Evolutionary conservation across 495 filamentous ascomycete genomes (phyloP).

Genomic region (Penicillium robsamsonii): DNA sequence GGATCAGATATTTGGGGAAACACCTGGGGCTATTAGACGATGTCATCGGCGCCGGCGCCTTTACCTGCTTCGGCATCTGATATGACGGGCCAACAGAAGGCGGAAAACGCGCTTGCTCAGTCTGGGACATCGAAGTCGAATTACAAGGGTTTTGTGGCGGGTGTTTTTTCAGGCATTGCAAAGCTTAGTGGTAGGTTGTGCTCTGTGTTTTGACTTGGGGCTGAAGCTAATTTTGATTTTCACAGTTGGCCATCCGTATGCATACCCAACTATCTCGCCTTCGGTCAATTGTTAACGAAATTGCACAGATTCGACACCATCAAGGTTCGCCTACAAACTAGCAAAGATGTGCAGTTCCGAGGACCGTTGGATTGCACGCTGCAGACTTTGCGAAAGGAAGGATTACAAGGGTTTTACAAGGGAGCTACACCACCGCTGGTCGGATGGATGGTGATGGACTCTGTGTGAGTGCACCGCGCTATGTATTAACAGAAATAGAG

Average conservation of each 20-base stretch:
- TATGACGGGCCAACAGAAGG: conserved; percentile 14
- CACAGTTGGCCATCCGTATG: conserved; percentile 66
- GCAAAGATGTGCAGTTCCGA: conserved; percentile 67
- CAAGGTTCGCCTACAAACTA: conserved; percentile 95
- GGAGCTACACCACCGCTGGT: conserved; percentile 84
- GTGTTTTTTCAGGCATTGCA: conserved; percentile 87
- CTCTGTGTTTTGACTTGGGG: neutral
- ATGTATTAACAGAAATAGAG: neutral
- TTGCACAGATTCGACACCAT: conserved; percentile 77
- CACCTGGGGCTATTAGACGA: conserved; percentile 6
- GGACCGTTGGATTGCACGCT: conserved; percentile 85
- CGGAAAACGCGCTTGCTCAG: conserved; percentile 12
- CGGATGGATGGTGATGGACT: conserved; percentile 99
- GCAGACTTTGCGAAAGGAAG: conserved; percentile 78
- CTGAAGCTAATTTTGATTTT: conserved; percentile 15
- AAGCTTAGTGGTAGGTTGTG: conserved; percentile 73
- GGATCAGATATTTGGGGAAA: conserved; percentile 2
- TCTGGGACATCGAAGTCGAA: conserved; percentile 35
- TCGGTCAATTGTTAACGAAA: neutral
- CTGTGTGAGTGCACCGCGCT: conserved; percentile 50
- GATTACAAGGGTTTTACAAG: conserved; percentile 79
- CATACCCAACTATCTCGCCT: conserved; percentile 7
- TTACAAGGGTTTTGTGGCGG: conserved; percentile 94
- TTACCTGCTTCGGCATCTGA: conserved; percentile 16
- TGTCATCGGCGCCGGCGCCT: conserved; percentile 31